These are phyloP conservation scores for Penicillium brevicompactum DNA, from an alignment of 2,329 filamentous ascomycete species.

Conservation along the genomic window DNA sequence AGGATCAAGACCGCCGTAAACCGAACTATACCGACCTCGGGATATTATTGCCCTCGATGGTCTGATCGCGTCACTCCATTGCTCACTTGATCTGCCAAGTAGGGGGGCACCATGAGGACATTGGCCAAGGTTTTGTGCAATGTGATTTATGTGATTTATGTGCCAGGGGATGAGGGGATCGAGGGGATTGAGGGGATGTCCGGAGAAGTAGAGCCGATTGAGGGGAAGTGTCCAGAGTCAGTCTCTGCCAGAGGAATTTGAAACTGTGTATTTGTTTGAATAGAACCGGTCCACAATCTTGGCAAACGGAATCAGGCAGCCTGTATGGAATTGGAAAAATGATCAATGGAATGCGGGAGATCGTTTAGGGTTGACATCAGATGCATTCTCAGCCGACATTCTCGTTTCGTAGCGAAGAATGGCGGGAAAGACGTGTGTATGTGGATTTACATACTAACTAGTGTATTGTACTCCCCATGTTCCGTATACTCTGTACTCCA, in stretches of 20 bases:
- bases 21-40: neutral
- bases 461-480: neutral
- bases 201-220: neutral
- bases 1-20: neutral
- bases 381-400: conserved; percentile 1
- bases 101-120: conserved; percentile 1
- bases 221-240: neutral
- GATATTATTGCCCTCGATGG: neutral
- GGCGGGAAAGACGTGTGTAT: conserved; percentile 1
- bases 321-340: neutral
- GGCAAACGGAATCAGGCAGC: neutral
- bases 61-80: neutral
- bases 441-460: too few relatives aligned
- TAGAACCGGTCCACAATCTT: too few relatives aligned
- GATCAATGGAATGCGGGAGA: neutral
- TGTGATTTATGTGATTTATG: conserved; percentile 5
- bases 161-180: neutral
- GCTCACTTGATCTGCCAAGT: neutral
- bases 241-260: too few relatives aligned
- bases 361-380: neutral
- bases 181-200: too few relatives aligned
- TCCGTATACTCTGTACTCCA: too few relatives aligned
- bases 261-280: too few relatives aligned
- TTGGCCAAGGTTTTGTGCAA: conserved; percentile 8
- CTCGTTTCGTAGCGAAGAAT: conserved; percentile 7